Evolutionary conservation across 1,284 basidiomycete genomes (phyloP), one percentile per base, ranked within the genome.

Genomic region (Phellopilus nigrolimitatus): DNA sequence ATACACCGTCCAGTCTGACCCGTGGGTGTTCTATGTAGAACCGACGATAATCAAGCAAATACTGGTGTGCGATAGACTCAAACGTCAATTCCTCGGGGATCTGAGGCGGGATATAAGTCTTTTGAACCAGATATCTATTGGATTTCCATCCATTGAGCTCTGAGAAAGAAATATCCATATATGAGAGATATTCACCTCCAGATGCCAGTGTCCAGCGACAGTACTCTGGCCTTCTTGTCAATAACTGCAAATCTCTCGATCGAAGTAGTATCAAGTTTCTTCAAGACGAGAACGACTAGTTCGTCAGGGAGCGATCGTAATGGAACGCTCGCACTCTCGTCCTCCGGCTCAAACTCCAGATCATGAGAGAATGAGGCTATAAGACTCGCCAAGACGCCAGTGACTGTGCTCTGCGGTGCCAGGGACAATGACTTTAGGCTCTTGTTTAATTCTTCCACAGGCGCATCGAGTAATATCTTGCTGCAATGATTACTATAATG

Each of bases 1-100:
- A 95, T 13, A 91, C 82, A 3, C 92, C 92, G 57, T 95, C 92
- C 58, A 88, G 67, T 37, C 92, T 80, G 33, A 95, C 65, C 30
- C 92, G 78, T 12, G 91, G 91, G 56, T 90, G 84, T 63, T 92
- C 86, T 38, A 95, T 78, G 62, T 80, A 88, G 4, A 88, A 67
- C 21, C 83, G 80, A 33, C 92, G 76, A 68, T 82, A 91, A 64
- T 91, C 81, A 43, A 69, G 75, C 43, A 67, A 63, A 62, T 82
- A 84, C 34, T 68, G 67, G 22, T 73, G 64, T 4, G 82, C 68
- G 13, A 89, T 67, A 1, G 70, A 64, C 28, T 69, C 62, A 45
- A 86, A 58, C 13, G 69, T 63, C 30, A 76, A 67, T 22, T 73
- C 65, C 33, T 75, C 70, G 2, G 71, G 58, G 38, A 91, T 71